Evolutionary conservation across 2,329 filamentous ascomycete species (phyloP), one percentile per base, ranked within the genome.

Genomic region (Diaporthe australafricana): DNA sequence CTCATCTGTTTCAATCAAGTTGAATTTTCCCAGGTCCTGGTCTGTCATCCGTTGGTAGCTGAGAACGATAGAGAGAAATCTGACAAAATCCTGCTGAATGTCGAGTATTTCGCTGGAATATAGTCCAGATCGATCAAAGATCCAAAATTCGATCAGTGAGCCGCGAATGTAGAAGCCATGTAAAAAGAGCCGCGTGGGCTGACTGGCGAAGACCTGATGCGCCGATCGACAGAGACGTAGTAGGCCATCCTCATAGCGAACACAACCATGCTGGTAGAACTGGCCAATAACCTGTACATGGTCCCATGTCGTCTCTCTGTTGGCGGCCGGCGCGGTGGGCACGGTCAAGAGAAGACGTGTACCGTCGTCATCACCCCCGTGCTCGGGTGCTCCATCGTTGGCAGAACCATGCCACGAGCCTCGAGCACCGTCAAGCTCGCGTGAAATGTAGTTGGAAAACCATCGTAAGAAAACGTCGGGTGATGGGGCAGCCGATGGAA

Each of bases 81-180:
- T 27, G 27, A n/a, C n/a, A 16, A 53, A 53, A 53, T 53, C 50
- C 32, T 75, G 73, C 38, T 56, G 75, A 65, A 80, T 53, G 75
- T 83, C 74, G 53, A 82, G 77, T 56, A 74, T 9, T 8, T 80
- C 75, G 72, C 78, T 78, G 45, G 76, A 78, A 70, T 81, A 82
- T 57, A 79, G 62, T 38, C 81, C 80, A 66, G 80, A 81, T 72
- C 81, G 76, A 75, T 82, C 81, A 75, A 83, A 83, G 50, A 80
- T 76, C 80, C 79, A 83, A 50, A 81, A 70, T 71, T 82, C 80
- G 3, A 81, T 73, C 17, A 77, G 53, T 32, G 78, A 77, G 25
- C 77, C 78, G 52, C 77, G 77, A 57, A 83, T 77, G 70, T 79
- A 79, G 67, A 83, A 82, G 69, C 79, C 81, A 73, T 82, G 79